Conservation (phyloP, 1,139 yeast genomes). For the Blastobotrys malaysiensis region DNA sequence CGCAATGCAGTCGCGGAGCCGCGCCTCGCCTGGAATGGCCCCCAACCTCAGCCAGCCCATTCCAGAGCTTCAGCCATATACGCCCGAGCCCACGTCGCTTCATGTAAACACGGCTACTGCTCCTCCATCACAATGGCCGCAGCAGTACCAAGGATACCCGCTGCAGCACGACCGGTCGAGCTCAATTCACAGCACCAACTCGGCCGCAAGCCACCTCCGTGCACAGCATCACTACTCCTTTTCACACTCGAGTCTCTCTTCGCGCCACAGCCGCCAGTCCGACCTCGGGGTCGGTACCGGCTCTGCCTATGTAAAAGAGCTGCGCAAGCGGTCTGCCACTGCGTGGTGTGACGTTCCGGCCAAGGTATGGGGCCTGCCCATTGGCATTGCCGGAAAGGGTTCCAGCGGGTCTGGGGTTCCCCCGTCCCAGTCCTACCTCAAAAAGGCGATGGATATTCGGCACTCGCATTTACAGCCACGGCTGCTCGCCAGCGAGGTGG, state of each 20-base stretch:
- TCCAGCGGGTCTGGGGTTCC: slow-evolving; percentile 21
- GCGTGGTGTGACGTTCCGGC: slow-evolving; percentile 48
- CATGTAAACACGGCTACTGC: not conserved
- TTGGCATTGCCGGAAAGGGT: slow-evolving; percentile 50
- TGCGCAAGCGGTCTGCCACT: slow-evolving; percentile 51
- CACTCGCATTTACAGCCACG: slow-evolving; percentile 75
- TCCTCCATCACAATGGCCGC: not conserved
- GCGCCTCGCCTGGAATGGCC: not conserved
- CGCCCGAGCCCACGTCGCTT: not conserved
- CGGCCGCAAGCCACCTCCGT: slow-evolving; percentile 2
- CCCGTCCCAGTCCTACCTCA: slow-evolving; percentile 27
- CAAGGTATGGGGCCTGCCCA: slow-evolving; percentile 57
- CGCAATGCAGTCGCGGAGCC: not conserved
- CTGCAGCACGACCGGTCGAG: slow-evolving; percentile 5
- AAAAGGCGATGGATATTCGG: slow-evolving; percentile 49
- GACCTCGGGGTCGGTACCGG: slow-evolving; percentile 27
- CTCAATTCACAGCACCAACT: slow-evolving; percentile 9
- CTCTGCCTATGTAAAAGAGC: slow-evolving; percentile 49
- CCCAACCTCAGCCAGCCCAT: not conserved
- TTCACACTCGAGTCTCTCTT: slow-evolving; percentile 9
- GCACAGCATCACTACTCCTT: slow-evolving; percentile 10
- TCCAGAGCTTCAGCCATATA: slow-evolving; percentile 1
- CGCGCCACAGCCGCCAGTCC: slow-evolving; percentile 3
- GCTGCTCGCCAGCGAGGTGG: slow-evolving; percentile 71
- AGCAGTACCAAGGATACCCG: not conserved